Conservation (phyloP, 306 rosid genomes). For the Cucumis cinereus region DNA sequence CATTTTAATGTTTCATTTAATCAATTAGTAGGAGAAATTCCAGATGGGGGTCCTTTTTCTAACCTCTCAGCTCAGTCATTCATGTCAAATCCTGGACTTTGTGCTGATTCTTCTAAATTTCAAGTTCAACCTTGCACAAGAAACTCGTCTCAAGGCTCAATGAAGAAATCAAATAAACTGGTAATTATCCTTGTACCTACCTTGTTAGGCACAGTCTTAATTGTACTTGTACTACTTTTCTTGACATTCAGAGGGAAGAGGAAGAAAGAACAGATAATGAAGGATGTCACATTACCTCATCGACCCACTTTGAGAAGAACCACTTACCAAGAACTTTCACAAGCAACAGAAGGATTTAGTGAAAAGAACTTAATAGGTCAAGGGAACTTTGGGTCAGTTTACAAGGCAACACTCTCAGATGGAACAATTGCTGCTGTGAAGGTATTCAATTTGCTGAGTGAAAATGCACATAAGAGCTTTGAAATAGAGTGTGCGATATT, state of each 20-base stretch:
- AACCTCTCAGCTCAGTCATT: slow-evolving; percentile 16
- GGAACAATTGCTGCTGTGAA: slow-evolving; percentile 9
- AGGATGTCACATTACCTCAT: background rate
- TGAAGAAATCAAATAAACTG: background rate
- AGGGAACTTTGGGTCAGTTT: slow-evolving; percentile 8
- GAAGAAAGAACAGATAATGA: background rate
- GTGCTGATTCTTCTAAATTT: slow-evolving; percentile 6
- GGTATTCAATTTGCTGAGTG: slow-evolving; percentile 7
- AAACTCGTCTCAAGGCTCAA: background rate
- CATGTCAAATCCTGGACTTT: slow-evolving; percentile 13
- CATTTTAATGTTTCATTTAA: slow-evolving; percentile 18
- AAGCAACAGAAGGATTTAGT: slow-evolving; percentile 7
- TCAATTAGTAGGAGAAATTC: slow-evolving; percentile 16
- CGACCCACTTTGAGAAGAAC: slow-evolving; percentile 1
- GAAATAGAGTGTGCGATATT: background rate
- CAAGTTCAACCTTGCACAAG: slow-evolving; percentile 12
- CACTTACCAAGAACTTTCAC: slow-evolving; percentile 8
- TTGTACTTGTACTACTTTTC: background rate
- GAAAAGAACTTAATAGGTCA: slow-evolving; percentile 2
- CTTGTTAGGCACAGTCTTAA: background rate
- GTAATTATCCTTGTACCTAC: background rate
- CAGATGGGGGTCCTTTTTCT: slow-evolving; percentile 5
- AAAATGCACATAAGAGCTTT: background rate
- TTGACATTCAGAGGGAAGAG: background rate
- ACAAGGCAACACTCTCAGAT: slow-evolving; percentile 9